A percentile compares a stretch with the other conserved stretches of the same genome.
These are phyloP conservation scores for Cinchona pubescens DNA, from an alignment of 257 asterid genomes.

Conservation along the genomic window DNA sequence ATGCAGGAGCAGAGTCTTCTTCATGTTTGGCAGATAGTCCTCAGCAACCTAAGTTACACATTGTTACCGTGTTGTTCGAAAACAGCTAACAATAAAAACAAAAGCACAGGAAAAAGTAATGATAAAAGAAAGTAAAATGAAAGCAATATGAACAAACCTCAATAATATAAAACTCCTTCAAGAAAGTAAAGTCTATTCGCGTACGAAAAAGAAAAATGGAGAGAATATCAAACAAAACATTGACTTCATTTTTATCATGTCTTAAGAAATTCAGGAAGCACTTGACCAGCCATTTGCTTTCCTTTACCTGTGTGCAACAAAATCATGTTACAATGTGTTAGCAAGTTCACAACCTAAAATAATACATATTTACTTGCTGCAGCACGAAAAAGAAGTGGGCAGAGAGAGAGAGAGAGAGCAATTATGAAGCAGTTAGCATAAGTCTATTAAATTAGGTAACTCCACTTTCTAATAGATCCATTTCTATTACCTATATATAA, in stretches of 20 bases:
- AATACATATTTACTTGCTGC: not conserved
- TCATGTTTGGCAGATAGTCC: constrained; percentile 86
- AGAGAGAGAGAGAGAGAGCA: not conserved
- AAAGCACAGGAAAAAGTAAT: constrained; percentile 11
- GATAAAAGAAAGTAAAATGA: not conserved
- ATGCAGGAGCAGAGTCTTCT: constrained; percentile 83
- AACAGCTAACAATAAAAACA: constrained; percentile 12
- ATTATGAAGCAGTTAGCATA: not conserved
- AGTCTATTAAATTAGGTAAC: not conserved
- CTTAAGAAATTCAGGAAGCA: constrained; percentile 91
- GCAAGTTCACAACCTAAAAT: constrained; percentile 14
- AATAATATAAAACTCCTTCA: constrained; percentile 92
- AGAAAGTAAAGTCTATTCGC: constrained; percentile 92
- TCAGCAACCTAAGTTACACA: constrained; percentile 72
- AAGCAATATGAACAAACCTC: constrained; percentile 52
- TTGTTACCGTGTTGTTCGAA: constrained; percentile 17
- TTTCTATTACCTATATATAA: no score
- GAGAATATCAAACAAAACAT: constrained; percentile 87
- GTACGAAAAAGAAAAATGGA: constrained; percentile 85
- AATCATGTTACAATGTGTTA: constrained; percentile 14
- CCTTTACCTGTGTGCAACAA: constrained; percentile 74
- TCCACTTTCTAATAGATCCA: no score
- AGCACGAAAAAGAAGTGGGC: not conserved
- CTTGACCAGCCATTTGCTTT: constrained; percentile 99
- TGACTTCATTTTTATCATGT: constrained; percentile 82